Evolutionary conservation across 2,329 filamentous ascomycete species (phyloP).

Genomic region (Arthrobotrys pseudoclavata): DNA sequence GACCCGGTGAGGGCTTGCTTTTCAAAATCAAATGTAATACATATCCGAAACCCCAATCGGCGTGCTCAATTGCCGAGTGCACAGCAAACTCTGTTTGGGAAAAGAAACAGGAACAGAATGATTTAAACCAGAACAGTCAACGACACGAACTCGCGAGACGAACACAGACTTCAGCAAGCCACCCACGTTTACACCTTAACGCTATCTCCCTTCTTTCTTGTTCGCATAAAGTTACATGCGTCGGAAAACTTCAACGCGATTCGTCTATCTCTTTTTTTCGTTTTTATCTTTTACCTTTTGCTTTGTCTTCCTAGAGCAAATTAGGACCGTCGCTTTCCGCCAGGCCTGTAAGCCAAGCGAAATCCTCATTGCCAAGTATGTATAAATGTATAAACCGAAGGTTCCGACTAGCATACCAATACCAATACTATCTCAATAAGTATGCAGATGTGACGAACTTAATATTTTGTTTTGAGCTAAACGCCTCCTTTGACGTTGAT

Average conservation of each 20-base stretch:
- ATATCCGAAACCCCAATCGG: slow-evolving; percentile 45
- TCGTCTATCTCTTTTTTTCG: slow-evolving; percentile 13
- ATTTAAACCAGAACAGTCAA: slow-evolving; percentile 14
- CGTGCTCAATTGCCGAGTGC: slow-evolving; percentile 52
- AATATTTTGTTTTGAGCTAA: slow-evolving; percentile 5
- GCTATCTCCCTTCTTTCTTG: slow-evolving; percentile 14
- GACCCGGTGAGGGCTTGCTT: slow-evolving; percentile 25
- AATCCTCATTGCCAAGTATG: slow-evolving; percentile 27
- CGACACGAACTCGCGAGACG: slow-evolving; percentile 21
- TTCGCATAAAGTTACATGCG: slow-evolving; percentile 23
- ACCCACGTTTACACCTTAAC: slow-evolving; percentile 49
- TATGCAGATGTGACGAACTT: slow-evolving; percentile 27
- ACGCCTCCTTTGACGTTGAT: slow-evolving; percentile 18
- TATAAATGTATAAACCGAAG: slow-evolving; percentile 28
- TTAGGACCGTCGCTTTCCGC: slow-evolving; percentile 47
- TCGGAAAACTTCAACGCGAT: neutral
- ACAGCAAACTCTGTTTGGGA: slow-evolving; percentile 37
- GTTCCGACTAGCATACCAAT: slow-evolving; percentile 32
- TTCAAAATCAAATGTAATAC: slow-evolving; percentile 34
- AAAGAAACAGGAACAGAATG: slow-evolving; percentile 27
- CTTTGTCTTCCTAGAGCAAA: slow-evolving; percentile 30
- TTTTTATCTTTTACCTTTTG: slow-evolving; percentile 11
- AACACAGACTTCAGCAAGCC: slow-evolving; percentile 38
- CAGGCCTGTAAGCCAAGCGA: slow-evolving; percentile 43
- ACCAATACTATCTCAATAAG: neutral